phyloP scores from a whole-genome alignment of 495 filamentous ascomycete genomes.

The Hypoxylon trugodes region DNA sequence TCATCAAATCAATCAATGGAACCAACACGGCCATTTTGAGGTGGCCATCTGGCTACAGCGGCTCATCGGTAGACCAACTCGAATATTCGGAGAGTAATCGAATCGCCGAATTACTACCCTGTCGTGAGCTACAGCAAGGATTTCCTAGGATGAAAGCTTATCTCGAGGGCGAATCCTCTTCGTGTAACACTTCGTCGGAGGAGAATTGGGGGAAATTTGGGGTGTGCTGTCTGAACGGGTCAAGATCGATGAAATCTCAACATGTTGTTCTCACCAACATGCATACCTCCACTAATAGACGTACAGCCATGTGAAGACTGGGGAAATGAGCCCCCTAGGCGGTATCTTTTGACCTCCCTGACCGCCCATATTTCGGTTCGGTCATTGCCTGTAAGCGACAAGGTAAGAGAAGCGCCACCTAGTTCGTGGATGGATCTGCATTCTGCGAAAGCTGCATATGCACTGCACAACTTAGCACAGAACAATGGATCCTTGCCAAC shows the following conservation, averaged over 20 bases:
- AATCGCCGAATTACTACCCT: constrained; percentile 32
- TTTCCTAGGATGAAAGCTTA: constrained; percentile 13
- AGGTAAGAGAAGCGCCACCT: background rate
- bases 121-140: constrained; percentile 8
- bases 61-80: constrained; percentile 1
- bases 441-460: constrained; percentile 18
- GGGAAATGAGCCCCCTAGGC: background rate
- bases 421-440: constrained; percentile 34
- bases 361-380: constrained; percentile 16
- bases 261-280: no score
- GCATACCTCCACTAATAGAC: no score
- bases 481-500: constrained; percentile 33
- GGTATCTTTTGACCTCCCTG: constrained; percentile 1
- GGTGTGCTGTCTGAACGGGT: background rate
- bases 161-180: constrained; percentile 14
- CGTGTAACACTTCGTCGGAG: constrained; percentile 23
- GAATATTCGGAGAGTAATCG: constrained; percentile 33
- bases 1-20: background rate
- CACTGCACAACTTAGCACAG: constrained; percentile 41
- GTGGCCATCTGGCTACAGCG: constrained; percentile 13
- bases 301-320: no score
- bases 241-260: no score
- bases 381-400: constrained; percentile 6
- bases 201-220: background rate
- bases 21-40: constrained; percentile 15